Evolutionary conservation across 441 rosid species (phyloP).

Genomic region (Hura crepitans): DNA sequence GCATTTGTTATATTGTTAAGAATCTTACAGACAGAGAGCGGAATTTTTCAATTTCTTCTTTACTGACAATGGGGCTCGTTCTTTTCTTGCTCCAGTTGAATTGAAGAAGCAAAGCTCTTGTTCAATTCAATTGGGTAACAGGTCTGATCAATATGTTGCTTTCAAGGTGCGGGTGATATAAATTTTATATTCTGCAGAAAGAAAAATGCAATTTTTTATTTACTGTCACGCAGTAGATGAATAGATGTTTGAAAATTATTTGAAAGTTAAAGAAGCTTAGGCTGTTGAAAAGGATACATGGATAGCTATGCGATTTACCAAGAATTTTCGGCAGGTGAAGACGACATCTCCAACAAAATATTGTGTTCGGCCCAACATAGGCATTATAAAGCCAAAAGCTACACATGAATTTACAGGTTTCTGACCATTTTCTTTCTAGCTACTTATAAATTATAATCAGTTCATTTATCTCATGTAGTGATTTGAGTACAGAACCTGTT

Average conservation of each 20-base stretch:
- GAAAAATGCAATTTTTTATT: not conserved
- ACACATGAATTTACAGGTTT: constrained; percentile 40
- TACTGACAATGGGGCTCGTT: not conserved
- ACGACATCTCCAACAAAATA: constrained; percentile 54
- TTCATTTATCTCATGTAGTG: not conserved
- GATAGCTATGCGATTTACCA: not conserved
- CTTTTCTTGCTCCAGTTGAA: constrained; percentile 36
- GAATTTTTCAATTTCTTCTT: too few relatives aligned
- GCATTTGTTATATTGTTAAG: not conserved
- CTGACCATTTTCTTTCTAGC: not conserved
- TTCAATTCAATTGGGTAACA: constrained; percentile 37
- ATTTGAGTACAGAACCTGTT: not conserved
- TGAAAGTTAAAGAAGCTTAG: not conserved
- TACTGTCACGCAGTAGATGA: not conserved
- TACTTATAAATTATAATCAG: too few relatives aligned
- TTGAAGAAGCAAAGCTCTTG: constrained; percentile 48
- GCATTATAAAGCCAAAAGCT: constrained; percentile 41
- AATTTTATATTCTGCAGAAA: not conserved
- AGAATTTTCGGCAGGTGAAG: constrained; percentile 38
- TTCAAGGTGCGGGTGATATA: constrained; percentile 38
- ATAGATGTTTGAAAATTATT: not conserved
- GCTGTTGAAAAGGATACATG: not conserved
- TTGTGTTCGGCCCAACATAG: constrained; percentile 47
- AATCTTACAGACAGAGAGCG: too few relatives aligned
- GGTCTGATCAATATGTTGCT: constrained; percentile 48